A percentile compares a stretch with the other conserved stretches of the same genome.
Evolutionary conservation across 192 early-diverging fungal genomes (phyloP).

Genomic region (Gryganskiella cystojenkinii): DNA sequence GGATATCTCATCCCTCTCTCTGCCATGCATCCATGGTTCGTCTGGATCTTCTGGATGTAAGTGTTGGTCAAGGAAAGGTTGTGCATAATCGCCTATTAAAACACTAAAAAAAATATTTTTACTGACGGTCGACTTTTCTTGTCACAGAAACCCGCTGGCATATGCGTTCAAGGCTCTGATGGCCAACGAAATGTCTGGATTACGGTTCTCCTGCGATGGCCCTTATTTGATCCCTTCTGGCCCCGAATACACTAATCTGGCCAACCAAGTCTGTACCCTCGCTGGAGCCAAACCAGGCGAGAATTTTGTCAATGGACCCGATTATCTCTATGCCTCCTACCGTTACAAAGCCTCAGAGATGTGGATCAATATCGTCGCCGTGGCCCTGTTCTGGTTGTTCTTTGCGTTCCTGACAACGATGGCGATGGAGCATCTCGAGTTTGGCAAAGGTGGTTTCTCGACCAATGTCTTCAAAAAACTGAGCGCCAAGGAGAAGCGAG

Average conservation of each 20-base stretch:
- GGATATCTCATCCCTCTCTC: conserved; percentile 67
- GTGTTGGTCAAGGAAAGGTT: not conserved
- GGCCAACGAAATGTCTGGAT: conserved; percentile 68
- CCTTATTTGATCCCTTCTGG: conserved; percentile 21
- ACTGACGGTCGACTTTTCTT: not conserved
- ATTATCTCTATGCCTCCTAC: conserved; percentile 62
- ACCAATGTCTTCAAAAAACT: conserved; percentile 59
- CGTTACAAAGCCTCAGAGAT: conserved; percentile 62
- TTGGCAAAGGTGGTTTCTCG: conserved; percentile 57
- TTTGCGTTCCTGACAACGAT: conserved; percentile 31
- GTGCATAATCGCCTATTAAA: not conserved
- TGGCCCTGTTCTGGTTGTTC: conserved; percentile 54
- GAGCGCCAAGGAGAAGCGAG: conserved; percentile 22
- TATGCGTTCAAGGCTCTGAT: conserved; percentile 66
- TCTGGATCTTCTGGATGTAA: conserved; percentile 69
- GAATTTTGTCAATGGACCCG: conserved; percentile 62
- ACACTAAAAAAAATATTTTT: not conserved
- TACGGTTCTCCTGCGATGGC: conserved; percentile 47
- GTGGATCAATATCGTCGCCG: conserved; percentile 68
- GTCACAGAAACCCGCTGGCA: conserved; percentile 72
- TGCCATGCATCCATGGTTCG: conserved; percentile 67
- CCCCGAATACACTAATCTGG: conserved; percentile 31
- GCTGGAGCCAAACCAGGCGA: conserved; percentile 65
- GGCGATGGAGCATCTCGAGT: conserved; percentile 71
- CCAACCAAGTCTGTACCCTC: conserved; percentile 66